These are phyloP conservation scores for Silene latifolia DNA, from an alignment of 148 eudicot genomes.

Conservation along the genomic window DNA sequence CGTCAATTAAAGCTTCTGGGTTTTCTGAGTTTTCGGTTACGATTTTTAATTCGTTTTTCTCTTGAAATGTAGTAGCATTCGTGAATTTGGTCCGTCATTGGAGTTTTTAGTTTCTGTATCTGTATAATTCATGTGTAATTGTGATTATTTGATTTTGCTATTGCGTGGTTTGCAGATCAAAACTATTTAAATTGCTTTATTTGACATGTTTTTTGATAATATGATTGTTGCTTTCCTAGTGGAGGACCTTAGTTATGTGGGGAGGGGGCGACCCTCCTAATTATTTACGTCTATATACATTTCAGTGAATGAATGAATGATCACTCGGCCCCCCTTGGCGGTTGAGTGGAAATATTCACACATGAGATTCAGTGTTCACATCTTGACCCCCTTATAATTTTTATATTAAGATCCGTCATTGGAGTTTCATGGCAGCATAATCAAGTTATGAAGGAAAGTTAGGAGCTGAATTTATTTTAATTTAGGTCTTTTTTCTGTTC, in stretches of 20 bases:
- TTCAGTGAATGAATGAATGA: not conserved
- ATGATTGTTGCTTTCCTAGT: too few relatives aligned
- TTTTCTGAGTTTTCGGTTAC: not conserved
- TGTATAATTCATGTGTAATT: not conserved
- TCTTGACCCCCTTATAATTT: too few relatives aligned
- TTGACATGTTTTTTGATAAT: not conserved
- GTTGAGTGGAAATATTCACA: too few relatives aligned
- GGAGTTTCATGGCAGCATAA: not conserved
- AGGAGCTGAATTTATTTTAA: not conserved
- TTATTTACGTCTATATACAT: not conserved
- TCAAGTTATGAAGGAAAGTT: not conserved
- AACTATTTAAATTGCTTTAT: not conserved
- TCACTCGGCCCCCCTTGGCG: too few relatives aligned
- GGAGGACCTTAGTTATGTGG: too few relatives aligned
- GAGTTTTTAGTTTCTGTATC: too few relatives aligned
- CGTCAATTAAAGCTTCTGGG: not conserved
- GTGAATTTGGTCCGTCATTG: not conserved
- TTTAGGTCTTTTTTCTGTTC: not conserved
- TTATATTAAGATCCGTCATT: too few relatives aligned
- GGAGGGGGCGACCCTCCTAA: too few relatives aligned
- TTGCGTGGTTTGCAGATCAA: not conserved
- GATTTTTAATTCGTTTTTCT: not conserved
- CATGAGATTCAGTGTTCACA: too few relatives aligned
- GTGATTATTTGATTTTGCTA: not conserved
- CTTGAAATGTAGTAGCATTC: not conserved